Conservation (phyloP, 139 green algal species). For the Tetradesmus obliquus region DNA sequence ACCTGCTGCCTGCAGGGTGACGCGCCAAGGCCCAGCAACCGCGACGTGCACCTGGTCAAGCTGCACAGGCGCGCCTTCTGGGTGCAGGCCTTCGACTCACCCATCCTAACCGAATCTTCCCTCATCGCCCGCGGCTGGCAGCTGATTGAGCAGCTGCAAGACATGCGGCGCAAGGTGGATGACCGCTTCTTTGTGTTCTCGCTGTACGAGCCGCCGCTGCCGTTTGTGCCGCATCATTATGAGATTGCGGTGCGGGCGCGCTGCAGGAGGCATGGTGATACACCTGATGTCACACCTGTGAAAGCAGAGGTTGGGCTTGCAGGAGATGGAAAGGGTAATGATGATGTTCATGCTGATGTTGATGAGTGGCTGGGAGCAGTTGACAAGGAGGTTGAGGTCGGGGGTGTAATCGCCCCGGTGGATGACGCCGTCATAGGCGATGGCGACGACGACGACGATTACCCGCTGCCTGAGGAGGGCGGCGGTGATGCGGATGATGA, state of each 20-base stretch:
- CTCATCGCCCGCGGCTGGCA: constrained; percentile 19
- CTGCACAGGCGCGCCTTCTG: background rate
- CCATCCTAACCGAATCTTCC: constrained; percentile 14
- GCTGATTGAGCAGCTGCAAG: constrained; percentile 12
- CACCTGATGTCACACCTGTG: background rate
- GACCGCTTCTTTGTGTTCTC: constrained; percentile 30
- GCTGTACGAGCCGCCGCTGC: constrained; percentile 25
- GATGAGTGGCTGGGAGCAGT: background rate
- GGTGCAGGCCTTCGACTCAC: constrained; percentile 11
- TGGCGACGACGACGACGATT: background rate
- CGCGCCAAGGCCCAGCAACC: constrained; percentile 17
- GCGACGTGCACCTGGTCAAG: constrained; percentile 11
- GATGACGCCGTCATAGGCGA: background rate
- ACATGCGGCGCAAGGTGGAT: constrained; percentile 27
- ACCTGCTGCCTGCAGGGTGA: background rate
- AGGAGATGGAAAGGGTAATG: background rate
- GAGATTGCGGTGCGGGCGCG: constrained; percentile 23
- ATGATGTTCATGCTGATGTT: background rate
- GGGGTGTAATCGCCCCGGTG: background rate
- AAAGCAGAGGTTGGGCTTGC: background rate
- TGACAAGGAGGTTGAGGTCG: background rate
- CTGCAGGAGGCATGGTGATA: background rate
- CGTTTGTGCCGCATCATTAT: constrained; percentile 28
- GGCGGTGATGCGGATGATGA: constrained; percentile 14
- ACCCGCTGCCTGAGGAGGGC: background rate